Base-by-base conservation (phyloP, 2,329 filamentous ascomycete species). In the Aureobasidium leucospermi region DNA sequence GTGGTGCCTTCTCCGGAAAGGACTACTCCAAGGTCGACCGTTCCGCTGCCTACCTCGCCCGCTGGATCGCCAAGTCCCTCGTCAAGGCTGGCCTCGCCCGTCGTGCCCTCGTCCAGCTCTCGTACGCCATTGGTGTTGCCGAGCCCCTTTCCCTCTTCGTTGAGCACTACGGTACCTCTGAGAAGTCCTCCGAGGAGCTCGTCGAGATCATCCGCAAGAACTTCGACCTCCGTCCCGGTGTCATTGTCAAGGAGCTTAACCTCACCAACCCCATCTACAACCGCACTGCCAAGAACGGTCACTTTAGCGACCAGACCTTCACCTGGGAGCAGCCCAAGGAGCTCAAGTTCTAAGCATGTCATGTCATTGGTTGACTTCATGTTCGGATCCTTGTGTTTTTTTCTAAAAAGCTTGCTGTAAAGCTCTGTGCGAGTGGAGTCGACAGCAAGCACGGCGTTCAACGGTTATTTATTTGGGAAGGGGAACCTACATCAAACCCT, bases 11-110 rank as follows among this genome's bases (percentile, higher is more conserved):
- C 89, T 97, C 94, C 71, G 94, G 94, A 73, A 99, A 99, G 88
- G 94, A 99, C 78, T 99, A 96, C 86, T 96, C 91, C 85, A 99
- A 99, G 86, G 94, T 99, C 79, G 94, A 99, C 76, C 90, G 94
- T 71, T 97, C 94, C 58, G 94, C 94, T 67, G 94, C 94, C 73
- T 99, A 99, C 81, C 86, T 97, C 69, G 92, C 85, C 68, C 91
- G 94, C 76, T 99, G 94, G 94, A 92, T 99, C 76, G 94, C 94
- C 80, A 99, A 99, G 85, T 99, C 94, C 43, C 85, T 99, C 66
- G 90, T 99, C 69, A 79, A 86, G 71, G 89, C 93, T 69, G 87
- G 88, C 70, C 88, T 99, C 64, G 89, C 89, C 71, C 92, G 94
- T 73, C 92, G 94, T 76, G 89, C 85, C 64, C 87, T 99, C 58